A percentile compares a stretch with the other conserved stretches of the same genome.
Evolutionary conservation across 257 asterid species (phyloP).

Genomic region (Misopates orontium): DNA sequence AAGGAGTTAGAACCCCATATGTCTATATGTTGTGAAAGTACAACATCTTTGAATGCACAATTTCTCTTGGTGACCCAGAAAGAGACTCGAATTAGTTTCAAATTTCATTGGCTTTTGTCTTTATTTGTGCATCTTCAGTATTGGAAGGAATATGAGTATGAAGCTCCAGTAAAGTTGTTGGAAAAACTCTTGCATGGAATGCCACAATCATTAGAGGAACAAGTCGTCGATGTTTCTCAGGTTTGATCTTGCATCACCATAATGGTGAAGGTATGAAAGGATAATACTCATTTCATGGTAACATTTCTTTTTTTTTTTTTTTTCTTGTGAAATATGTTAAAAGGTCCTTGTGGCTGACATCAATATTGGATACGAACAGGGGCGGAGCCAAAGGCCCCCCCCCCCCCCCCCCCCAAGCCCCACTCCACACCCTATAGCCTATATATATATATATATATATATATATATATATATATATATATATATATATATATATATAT

Average conservation of each 20-base stretch:
- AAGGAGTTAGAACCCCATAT: not conserved
- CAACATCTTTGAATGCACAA: not conserved
- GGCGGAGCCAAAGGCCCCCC: too few species aligned
- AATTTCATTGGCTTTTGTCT: slow-evolving; percentile 21
- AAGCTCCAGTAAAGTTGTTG: slow-evolving; percentile 92
- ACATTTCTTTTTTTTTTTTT: slow-evolving; percentile 24
- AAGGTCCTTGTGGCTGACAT: slow-evolving; percentile 97
- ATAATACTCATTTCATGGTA: slow-evolving; percentile 17
- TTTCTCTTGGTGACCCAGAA: not conserved
- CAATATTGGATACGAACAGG: slow-evolving; percentile 91
- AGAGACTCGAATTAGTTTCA: not conserved
- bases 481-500: too few species aligned
- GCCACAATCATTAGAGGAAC: slow-evolving; percentile 81
- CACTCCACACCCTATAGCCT: too few species aligned
- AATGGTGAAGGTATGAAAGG: slow-evolving; percentile 5
- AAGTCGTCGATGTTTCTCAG: slow-evolving; percentile 96
- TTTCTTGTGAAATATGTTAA: slow-evolving; percentile 26
- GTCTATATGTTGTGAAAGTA: not conserved
- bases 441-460: too few species aligned
- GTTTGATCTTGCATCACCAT: slow-evolving; percentile 35
- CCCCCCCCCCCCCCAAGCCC: too few species aligned
- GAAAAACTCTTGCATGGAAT: slow-evolving; percentile 87
- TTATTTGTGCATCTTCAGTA: slow-evolving; percentile 52
- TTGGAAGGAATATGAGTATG: slow-evolving; percentile 86
- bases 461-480: too few species aligned